Evolutionary conservation across 257 asterid species (phyloP).

Genomic region (Solanum gracilifrons): DNA sequence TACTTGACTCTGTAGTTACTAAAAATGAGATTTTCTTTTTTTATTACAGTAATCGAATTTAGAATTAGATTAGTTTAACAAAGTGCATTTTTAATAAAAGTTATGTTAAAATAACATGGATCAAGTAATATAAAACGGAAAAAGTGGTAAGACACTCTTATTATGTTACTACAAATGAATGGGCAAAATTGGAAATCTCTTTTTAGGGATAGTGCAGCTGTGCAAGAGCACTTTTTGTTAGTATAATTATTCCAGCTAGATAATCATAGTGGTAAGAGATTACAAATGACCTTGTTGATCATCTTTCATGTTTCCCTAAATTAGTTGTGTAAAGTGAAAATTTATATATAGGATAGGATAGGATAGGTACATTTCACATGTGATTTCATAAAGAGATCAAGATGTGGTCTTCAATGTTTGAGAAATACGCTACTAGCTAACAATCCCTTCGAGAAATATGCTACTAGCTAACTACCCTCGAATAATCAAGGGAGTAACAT

Average conservation of each 20-base stretch:
- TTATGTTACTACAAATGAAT: not conserved
- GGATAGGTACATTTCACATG: too few relatives aligned
- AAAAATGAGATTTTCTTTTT: too few relatives aligned
- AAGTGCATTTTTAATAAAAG: not conserved
- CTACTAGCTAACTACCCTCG: not conserved
- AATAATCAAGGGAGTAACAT: too few relatives aligned
- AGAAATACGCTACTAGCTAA: not conserved
- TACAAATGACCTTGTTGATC: not conserved
- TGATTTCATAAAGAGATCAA: too few relatives aligned
- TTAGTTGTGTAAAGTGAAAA: not conserved
- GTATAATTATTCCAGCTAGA: not conserved
- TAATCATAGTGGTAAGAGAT: not conserved
- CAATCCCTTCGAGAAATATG: too few relatives aligned
- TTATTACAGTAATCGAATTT: too few relatives aligned
- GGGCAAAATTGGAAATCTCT: not conserved
- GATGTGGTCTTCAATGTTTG: not conserved
- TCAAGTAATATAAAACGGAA: not conserved
- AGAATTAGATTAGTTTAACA: too few relatives aligned
- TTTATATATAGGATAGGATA: too few relatives aligned
- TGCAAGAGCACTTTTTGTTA: not conserved
- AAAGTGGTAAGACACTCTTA: not conserved
- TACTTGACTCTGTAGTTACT: not conserved
- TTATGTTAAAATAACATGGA: not conserved
- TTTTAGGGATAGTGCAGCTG: not conserved
- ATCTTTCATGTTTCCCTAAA: not conserved